These are phyloP conservation scores for Aspergillus bridgeri DNA, from an alignment of 495 filamentous ascomycete species.

Conservation along the genomic window DNA sequence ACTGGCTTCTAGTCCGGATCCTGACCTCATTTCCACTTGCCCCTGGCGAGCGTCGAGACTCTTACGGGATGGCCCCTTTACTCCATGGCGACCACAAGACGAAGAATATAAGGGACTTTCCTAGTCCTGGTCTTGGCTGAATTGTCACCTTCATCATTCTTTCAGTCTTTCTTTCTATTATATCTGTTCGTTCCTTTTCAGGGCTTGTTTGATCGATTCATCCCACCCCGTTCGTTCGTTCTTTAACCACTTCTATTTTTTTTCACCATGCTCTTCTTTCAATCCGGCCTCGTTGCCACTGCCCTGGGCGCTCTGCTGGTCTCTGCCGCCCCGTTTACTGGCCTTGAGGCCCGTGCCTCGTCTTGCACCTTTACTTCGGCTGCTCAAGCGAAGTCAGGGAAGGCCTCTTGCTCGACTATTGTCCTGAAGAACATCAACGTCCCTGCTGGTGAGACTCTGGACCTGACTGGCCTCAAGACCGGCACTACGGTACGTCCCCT, in stretches of 20 bases:
- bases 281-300: constrained; percentile 2
- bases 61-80: not conserved
- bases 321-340: constrained; percentile 12
- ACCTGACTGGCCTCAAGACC: constrained; percentile 43
- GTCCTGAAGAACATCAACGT: constrained; percentile 47
- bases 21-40: not conserved
- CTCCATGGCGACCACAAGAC: not conserved
- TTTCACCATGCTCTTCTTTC: constrained; percentile 9
- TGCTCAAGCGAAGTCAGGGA: constrained; percentile 34
- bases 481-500: constrained; percentile 44
- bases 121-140: not conserved
- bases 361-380: constrained; percentile 42
- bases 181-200: not conserved
- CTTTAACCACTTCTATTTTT: not conserved
- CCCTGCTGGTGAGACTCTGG: constrained; percentile 49
- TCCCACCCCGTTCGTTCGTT: not conserved
- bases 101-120: not conserved
- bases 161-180: not conserved
- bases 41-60: not conserved
- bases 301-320: constrained; percentile 12
- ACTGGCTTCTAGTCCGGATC: not conserved
- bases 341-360: constrained; percentile 8
- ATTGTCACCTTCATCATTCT: not conserved
- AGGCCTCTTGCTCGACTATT: constrained; percentile 51
- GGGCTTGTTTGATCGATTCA: not conserved